A percentile compares a stretch with the other conserved stretches of the same genome.
Conservation (phyloP, 2,329 filamentous ascomycete genomes). For the Calonectria henricotiae region DNA sequence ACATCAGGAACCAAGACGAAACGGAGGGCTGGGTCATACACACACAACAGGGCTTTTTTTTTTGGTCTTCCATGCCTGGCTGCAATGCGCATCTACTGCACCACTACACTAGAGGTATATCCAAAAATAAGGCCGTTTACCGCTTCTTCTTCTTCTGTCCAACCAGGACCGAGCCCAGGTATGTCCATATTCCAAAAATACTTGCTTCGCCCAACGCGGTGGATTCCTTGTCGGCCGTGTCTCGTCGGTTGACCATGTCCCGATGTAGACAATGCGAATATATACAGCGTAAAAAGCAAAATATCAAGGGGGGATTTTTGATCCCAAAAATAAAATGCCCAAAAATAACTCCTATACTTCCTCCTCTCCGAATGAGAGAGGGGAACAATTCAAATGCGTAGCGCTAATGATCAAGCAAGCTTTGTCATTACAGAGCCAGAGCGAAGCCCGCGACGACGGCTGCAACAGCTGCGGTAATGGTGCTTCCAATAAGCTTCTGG, state of each 20-base stretch:
- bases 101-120: conserved; percentile 14
- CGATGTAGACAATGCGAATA: conserved; percentile 2
- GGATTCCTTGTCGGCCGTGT: conserved; percentile 17
- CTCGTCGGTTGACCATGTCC: conserved; percentile 7
- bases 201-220: not conserved
- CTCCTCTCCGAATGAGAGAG: not conserved
- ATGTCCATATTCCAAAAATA: conserved; percentile 26
- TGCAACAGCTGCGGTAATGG: conserved; percentile 37
- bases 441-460: conserved; percentile 47
- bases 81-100: not conserved
- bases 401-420: conserved; percentile 11
- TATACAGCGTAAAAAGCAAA: conserved; percentile 18
- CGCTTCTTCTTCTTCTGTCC: not conserved
- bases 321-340: conserved; percentile 21
- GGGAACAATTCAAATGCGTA: conserved; percentile 5
- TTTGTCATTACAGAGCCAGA: conserved; percentile 36
- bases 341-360: conserved; percentile 23
- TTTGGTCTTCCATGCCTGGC: conserved; percentile 3
- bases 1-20: conserved; percentile 4
- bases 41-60: not conserved
- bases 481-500: conserved; percentile 39
- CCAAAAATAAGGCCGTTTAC: conserved; percentile 17
- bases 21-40: not conserved
- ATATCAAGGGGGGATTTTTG: not conserved
- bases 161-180: conserved; percentile 8